A percentile compares a stretch with the other conserved stretches of the same genome.
Conservation (phyloP, 179 eudicot species). For the Actinidia polygama region DNA sequence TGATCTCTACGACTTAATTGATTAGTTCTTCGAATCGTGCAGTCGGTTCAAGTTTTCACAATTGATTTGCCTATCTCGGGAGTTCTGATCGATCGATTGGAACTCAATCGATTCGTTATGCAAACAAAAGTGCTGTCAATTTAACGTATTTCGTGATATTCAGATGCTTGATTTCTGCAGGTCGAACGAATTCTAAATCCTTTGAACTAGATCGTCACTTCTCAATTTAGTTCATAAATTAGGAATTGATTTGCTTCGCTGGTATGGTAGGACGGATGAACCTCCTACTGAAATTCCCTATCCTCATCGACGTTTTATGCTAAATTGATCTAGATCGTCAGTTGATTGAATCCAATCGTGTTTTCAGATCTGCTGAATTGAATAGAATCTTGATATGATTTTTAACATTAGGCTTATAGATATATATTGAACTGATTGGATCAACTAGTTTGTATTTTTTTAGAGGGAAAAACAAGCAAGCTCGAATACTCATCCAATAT, state of each 20-base stretch:
- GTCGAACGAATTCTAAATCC: background rate
- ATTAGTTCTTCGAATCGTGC: no score
- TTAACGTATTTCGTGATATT: slow-evolving; percentile 7
- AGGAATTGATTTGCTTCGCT: background rate
- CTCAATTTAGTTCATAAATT: background rate
- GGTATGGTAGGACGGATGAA: background rate
- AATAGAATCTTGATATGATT: background rate
- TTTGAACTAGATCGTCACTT: slow-evolving; percentile 4
- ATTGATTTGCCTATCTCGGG: no score
- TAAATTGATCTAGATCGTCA: no score
- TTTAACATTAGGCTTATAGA: background rate
- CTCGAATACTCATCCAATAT: background rate
- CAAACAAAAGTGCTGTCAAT: background rate
- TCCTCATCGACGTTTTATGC: background rate
- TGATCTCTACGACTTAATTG: no score
- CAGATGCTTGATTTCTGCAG: background rate
- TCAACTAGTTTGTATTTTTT: background rate
- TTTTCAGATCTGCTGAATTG: slow-evolving; percentile 7
- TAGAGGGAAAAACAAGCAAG: background rate
- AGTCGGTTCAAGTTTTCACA: no score
- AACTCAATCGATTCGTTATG: background rate
- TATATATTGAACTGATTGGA: background rate
- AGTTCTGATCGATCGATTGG: background rate
- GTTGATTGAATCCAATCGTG: background rate
- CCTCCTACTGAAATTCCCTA: no score